Base-by-base conservation (phyloP, 495 filamentous ascomycete species). In the Penicillium fimorum region DNA sequence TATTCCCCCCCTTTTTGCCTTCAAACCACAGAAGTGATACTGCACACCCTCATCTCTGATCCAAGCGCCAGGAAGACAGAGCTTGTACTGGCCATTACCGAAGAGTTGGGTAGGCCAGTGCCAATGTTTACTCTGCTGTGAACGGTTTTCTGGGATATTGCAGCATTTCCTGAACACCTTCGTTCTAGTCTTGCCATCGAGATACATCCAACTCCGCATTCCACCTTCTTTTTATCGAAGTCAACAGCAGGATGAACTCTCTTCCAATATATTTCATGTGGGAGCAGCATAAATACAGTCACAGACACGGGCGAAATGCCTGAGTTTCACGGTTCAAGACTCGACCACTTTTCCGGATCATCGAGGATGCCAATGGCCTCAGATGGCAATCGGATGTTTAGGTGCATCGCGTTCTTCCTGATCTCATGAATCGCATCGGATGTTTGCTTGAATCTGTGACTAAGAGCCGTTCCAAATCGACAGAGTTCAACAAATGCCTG, bases 401-500 rank as follows among this genome's bases (percentile, higher is more conserved):
- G 62, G 10, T 53, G 48, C 38, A 60, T 47, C 2, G 62, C 57
- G 0, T 59, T 57, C 8, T 50, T 54, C 45, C 66, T 61, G 18
- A 76, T 58, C 10, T 62, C 62, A 2, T 58, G 56, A 24, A 75
- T 56, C 32, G 67, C 59, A 2, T 60, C 57, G 38, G 70, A 66
- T 15, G 64, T 70, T 25, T 58, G 49, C 20, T 66, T 54, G 37
- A 69, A 70, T 35, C 62, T 66, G 18, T 62, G 62, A 32, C 68
- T 60, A 40, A 76, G 65, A 0, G 65, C 65, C 10, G 50, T 56
- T 7, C 71, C 52, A 51, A 69, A 63, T 7, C 65, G 68, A 52
- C 70, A 73, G 15, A 76, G 55, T 25, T 76, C 70, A 35, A 59
- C 43, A 46, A 78, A 75, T 3, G 67, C 62, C 7, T 68, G 54